Conservation (phyloP, 2,329 filamentous ascomycete genomes). For the Calonectria montana region DNA sequence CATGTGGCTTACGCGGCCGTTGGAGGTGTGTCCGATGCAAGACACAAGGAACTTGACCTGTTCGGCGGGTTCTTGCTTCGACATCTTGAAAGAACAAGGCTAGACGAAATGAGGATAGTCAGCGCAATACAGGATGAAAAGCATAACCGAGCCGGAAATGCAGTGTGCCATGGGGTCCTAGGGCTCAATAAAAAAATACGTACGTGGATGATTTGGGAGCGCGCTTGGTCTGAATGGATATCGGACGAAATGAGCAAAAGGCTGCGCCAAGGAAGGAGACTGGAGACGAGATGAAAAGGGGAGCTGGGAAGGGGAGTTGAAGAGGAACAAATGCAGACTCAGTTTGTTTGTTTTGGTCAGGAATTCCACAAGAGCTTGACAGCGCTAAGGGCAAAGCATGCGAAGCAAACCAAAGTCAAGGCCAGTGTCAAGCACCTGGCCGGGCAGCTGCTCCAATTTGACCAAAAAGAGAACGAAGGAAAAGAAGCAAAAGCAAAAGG, state of each 20-base stretch:
- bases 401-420: neutral
- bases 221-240: neutral
- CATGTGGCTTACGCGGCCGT: conserved; percentile 64
- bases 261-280: neutral
- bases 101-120: conserved; percentile 4
- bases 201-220: neutral
- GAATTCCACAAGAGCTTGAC: neutral
- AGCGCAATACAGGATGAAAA: neutral
- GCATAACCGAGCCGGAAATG: neutral
- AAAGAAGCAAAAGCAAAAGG: no score
- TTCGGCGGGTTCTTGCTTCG: conserved; percentile 60
- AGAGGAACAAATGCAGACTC: neutral
- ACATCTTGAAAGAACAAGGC: conserved; percentile 55
- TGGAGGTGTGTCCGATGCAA: conserved; percentile 71
- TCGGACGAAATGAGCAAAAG: neutral
- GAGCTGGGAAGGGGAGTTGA: neutral
- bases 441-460: neutral
- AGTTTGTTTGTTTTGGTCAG: neutral
- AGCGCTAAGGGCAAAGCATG: neutral
- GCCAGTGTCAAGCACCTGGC: neutral
- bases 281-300: neutral
- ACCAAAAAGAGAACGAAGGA: neutral
- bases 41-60: conserved; percentile 75
- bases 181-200: neutral
- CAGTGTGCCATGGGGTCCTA: neutral